Evolutionary conservation across 78 protist species (phyloP), one percentile per base, ranked within the genome.

Genomic region (Planoprotostelium fungivorum): DNA sequence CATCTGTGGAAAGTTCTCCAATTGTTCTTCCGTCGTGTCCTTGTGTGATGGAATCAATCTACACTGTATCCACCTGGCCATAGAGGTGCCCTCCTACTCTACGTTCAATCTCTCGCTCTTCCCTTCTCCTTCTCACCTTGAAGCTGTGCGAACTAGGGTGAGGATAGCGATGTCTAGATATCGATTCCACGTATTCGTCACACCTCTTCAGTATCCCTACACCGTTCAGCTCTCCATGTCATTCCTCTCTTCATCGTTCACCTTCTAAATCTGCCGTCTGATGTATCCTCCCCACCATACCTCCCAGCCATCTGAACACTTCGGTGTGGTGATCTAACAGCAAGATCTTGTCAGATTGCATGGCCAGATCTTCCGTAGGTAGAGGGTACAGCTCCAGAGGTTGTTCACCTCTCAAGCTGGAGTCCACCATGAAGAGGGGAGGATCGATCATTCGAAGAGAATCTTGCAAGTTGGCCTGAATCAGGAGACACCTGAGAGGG

Each of bases 321-420:
- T 85, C 87, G 5, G 87, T 85, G 37, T 85, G 87, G 87, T 85
- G 87, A 16, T 85, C 87, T 16, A 85, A 85, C 16, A 85, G 16
- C 63, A 85, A 36, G 5, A 85, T 36, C 63, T 35, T 85, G 87
- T 85, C 87, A 25, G 63, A 37, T 85, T 85, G 87, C 16, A 85
- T 23, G 29, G 87, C 87, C 87, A 85, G 16, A 16, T 85, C 87
- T 16, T 85, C 87, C 36, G 37, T 16, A 16, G 87, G 87, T 5
- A 85, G 35, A 23, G 5, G 36, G 87, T 37, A 35, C 36, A 85
- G 16, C 16, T 85, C 63, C 87, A 35, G 16, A 5, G 5, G 36
- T 5, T 85, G 5, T 5, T 5, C 16, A 5, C 16, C n/a, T 85
- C 63, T 16, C 31, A 51, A 51, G 16, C 16, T 51, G 16, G 5